These are phyloP conservation scores for Boletus subcaerulescens DNA, from an alignment of 768 basidiomycete genomes.

Conservation along the genomic window DNA sequence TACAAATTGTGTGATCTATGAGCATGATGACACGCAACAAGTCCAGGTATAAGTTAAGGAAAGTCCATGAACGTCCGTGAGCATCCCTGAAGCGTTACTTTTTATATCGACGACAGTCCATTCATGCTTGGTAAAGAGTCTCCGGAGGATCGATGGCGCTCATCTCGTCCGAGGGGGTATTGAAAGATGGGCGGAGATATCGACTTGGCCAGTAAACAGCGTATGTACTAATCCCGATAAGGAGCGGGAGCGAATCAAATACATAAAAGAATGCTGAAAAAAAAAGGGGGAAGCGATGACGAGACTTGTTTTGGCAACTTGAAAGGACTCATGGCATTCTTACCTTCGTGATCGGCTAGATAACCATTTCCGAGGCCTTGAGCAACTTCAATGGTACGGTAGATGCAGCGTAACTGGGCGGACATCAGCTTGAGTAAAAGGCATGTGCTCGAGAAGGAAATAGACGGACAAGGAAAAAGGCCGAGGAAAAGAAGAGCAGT, in stretches of 20 bases:
- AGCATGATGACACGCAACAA: neutral
- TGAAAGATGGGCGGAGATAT: conserved; percentile 12
- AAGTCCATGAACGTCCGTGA: neutral
- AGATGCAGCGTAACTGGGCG: conserved; percentile 23
- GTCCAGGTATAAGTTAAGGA: neutral
- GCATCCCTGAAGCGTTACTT: neutral
- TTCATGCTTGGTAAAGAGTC: neutral
- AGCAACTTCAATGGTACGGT: conserved; percentile 26
- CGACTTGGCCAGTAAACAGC: conserved; percentile 27
- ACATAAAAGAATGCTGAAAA: conserved; percentile 27
- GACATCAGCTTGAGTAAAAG: neutral
- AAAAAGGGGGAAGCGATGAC: too few relatives aligned
- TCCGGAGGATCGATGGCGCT: neutral
- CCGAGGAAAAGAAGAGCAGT: conserved; percentile 23
- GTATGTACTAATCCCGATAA: conserved; percentile 25
- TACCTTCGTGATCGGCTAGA: conserved; percentile 25
- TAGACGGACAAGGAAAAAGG: conserved; percentile 24
- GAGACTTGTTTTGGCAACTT: too few relatives aligned
- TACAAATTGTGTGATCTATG: neutral
- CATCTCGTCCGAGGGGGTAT: neutral
- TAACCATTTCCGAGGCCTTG: conserved; percentile 18
- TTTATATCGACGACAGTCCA: neutral
- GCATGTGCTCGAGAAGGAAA: neutral
- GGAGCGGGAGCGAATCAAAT: conserved; percentile 28
- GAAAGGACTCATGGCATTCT: too few relatives aligned